Conservation (phyloP, 768 basidiomycete genomes). For the Kondoa malvinella region DNA sequence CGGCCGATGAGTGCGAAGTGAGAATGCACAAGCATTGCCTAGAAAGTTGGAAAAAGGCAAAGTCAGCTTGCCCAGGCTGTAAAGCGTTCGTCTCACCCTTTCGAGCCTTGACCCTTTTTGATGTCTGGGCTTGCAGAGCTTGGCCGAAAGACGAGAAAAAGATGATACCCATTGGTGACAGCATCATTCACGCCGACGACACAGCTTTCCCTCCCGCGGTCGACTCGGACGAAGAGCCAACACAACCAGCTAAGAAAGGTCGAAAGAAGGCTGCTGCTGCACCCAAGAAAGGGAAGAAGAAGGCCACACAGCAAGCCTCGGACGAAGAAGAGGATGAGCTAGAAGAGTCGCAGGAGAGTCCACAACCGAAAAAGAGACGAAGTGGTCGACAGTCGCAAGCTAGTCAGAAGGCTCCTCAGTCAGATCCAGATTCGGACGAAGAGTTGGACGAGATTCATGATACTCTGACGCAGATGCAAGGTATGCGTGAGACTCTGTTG, state of each 20-base stretch:
- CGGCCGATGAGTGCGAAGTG: constrained; percentile 6
- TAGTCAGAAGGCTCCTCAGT: neutral
- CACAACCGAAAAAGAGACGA: neutral
- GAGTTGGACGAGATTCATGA: neutral
- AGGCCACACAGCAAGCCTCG: neutral
- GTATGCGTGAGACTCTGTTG: too few species aligned
- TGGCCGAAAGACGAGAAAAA: neutral
- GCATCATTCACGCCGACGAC: neutral
- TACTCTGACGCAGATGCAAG: too few species aligned
- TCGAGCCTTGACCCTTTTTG: neutral
- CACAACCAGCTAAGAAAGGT: neutral
- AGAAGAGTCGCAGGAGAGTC: neutral
- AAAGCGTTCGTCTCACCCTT: neutral
- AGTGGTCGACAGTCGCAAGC: neutral
- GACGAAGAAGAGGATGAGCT: constrained; percentile 6
- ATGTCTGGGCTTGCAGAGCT: neutral
- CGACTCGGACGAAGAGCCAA: neutral
- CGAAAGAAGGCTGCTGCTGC: neutral
- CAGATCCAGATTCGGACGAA: neutral
- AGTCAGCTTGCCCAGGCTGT: neutral
- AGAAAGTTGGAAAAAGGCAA: neutral
- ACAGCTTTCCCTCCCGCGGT: neutral
- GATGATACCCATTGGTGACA: neutral
- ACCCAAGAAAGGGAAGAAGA: neutral
- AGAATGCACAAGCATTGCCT: constrained; percentile 13